Evolutionary conservation across 2,329 filamentous ascomycete genomes (phyloP).

Genomic region (Pseudogymnoascus destructans): DNA sequence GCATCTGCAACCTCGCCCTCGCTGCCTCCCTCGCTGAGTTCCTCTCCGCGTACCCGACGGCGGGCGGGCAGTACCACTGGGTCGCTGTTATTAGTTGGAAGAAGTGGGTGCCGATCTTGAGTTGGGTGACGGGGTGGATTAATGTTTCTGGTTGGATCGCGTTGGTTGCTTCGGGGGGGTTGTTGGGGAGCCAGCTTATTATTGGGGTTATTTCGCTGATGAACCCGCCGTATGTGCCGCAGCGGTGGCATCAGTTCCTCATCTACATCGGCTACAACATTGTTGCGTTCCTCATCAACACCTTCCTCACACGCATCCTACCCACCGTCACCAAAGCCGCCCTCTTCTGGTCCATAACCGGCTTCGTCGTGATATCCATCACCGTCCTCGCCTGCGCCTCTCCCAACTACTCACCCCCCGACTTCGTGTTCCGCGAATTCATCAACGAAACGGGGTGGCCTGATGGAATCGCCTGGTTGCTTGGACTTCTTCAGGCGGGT

Average conservation of each 20-base stretch:
- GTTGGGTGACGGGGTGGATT: slow-evolving; percentile 34
- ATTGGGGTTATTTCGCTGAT: slow-evolving; percentile 39
- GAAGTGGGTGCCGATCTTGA: slow-evolving; percentile 27
- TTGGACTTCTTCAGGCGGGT: slow-evolving; percentile 31
- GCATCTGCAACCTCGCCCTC: slow-evolving; percentile 30
- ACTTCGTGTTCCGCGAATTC: slow-evolving; percentile 42
- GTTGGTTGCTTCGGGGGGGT: slow-evolving; percentile 38
- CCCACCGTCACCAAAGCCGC: slow-evolving; percentile 21
- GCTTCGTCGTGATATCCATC: slow-evolving; percentile 32
- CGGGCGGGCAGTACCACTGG: slow-evolving; percentile 34
- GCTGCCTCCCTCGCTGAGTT: slow-evolving; percentile 31
- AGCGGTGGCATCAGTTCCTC: slow-evolving; percentile 38
- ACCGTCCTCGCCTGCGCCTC: slow-evolving; percentile 34
- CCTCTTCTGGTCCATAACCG: slow-evolving; percentile 29
- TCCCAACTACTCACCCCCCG: slow-evolving; percentile 32
- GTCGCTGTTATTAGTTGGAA: slow-evolving; percentile 30
- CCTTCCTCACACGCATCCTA: slow-evolving; percentile 34
- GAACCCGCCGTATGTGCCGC: slow-evolving; percentile 47
- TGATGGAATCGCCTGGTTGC: slow-evolving; percentile 31
- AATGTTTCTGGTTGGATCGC: slow-evolving; percentile 42
- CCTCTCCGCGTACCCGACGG: slow-evolving; percentile 31
- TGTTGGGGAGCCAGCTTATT: slow-evolving; percentile 36
- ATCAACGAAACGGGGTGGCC: slow-evolving; percentile 37
- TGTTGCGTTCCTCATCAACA: slow-evolving; percentile 28
- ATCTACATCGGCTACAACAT: slow-evolving; percentile 28